These are phyloP conservation scores for Metschnikowia baotianmanensis DNA, from an alignment of 805 yeast species.

Conservation along the genomic window DNA sequence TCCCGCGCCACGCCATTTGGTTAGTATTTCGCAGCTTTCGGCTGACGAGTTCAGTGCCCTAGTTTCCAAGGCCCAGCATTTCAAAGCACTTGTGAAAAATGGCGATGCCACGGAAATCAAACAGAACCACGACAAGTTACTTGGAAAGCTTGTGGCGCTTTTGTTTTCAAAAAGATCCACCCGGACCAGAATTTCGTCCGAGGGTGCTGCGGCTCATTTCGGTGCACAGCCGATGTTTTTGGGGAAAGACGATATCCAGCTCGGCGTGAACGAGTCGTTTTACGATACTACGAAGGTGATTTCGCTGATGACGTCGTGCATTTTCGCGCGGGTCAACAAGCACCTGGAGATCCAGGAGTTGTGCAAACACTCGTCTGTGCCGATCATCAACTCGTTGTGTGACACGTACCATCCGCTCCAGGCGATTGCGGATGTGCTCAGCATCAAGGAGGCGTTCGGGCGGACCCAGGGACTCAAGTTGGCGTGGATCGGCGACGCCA, in stretches of 20 bases:
- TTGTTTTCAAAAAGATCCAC: constrained; percentile 91
- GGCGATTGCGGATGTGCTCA: constrained; percentile 86
- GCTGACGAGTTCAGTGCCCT: constrained; percentile 68
- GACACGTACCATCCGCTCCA: constrained; percentile 94
- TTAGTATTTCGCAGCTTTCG: constrained; percentile 76
- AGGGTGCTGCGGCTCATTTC: constrained; percentile 89
- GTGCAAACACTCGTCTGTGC: constrained; percentile 77
- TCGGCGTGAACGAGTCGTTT: constrained; percentile 90
- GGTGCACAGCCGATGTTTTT: constrained; percentile 97
- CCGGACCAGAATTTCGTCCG: constrained; percentile 89
- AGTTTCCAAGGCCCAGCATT: constrained; percentile 69
- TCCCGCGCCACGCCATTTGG: constrained; percentile 60
- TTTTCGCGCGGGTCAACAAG: constrained; percentile 91
- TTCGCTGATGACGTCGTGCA: constrained; percentile 94
- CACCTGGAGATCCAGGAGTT: constrained; percentile 81
- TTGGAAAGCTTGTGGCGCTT: constrained; percentile 81
- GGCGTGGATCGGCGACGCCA: constrained; percentile 97
- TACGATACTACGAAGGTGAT: constrained; percentile 87
- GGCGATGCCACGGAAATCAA: constrained; percentile 40
- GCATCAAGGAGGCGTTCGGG: constrained; percentile 77
- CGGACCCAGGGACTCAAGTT: constrained; percentile 61
- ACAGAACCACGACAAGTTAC: constrained; percentile 49
- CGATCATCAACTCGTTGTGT: constrained; percentile 90
- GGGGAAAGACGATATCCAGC: constrained; percentile 94
- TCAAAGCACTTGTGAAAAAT: constrained; percentile 59